phyloP scores from a whole-genome alignment of 192 early-diverging fungal species.

The Kickxella alabastrina region DNA sequence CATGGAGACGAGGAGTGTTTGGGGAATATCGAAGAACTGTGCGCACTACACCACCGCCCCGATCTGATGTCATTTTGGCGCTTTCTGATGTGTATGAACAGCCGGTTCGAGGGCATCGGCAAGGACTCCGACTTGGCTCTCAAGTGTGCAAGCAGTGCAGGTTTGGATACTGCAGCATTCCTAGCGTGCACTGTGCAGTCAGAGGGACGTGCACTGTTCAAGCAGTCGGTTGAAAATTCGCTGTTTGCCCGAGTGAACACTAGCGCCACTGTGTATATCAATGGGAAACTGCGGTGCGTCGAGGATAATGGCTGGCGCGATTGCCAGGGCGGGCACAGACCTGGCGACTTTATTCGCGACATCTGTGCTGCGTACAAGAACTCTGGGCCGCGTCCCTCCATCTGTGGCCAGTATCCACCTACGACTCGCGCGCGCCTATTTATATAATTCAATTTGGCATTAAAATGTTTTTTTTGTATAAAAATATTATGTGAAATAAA shows the following conservation, averaged over 20 bases:
- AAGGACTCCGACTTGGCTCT: constrained; percentile 20
- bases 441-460: background rate
- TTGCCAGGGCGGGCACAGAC: constrained; percentile 26
- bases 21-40: constrained; percentile 52
- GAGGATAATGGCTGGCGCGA: constrained; percentile 57
- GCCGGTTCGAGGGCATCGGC: constrained; percentile 17
- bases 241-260: constrained; percentile 46
- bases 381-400: constrained; percentile 20
- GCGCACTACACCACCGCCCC: constrained; percentile 25
- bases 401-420: constrained; percentile 29
- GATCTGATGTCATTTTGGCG: constrained; percentile 38
- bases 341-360: constrained; percentile 45
- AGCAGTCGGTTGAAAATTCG: constrained; percentile 50
- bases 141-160: constrained; percentile 33
- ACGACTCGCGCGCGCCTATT: background rate
- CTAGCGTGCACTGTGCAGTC: constrained; percentile 29
- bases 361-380: constrained; percentile 45
- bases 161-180: constrained; percentile 46
- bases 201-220: constrained; percentile 49
- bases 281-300: constrained; percentile 58
- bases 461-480: background rate
- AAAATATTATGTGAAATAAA: no score
- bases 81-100: constrained; percentile 43
- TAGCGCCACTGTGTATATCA: constrained; percentile 62
- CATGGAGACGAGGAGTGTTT: constrained; percentile 54